Base-by-base conservation (phyloP, 305 asterid species). In the Solanum chacoense region DNA sequence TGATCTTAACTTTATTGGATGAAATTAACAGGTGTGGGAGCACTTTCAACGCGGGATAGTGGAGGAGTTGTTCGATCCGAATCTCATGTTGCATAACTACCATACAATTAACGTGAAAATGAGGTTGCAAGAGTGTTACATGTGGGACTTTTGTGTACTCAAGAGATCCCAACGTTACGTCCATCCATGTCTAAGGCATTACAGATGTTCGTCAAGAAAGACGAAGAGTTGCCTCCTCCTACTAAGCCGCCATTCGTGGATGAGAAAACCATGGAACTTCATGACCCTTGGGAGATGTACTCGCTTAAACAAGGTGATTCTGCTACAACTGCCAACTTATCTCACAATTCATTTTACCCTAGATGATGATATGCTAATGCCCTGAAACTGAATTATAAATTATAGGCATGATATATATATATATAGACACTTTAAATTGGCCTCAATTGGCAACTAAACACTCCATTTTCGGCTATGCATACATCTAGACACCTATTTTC, bases 201-300 rank as follows among this genome's bases (percentile, higher is more conserved):
- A 14, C 6, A 72, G 0, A 72, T 72, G 78, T 29, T 72, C 0
- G 3, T 72, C 34, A 67, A 89, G 72, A 94, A 93, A 81, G 97
- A 93, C 0, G 93, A 93, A 76, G 38, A 29, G 42, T 94, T 95
- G 28, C 96, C 96, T 18, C 88, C 90, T 32, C 98, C 98, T 7
- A 93, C 98, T 29, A 92, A 88, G 29, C 98, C 98, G 31, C 97
- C 97, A 10, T 95, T 92, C 88, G 90, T 93, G 90, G 94, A 92
- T 42, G 96, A 93, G 88, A 91, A 89, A 29, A 94, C 94, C 16
- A 94, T 93, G 95, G 96, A 93, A 90, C 89, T 93, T 29, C 91
- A 92, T 22, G 92, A 89, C 78, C 78, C 84, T 11, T 45, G 90
- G 29, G 91, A 88, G 28, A 59, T 55, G 28, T 63, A 81, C 9